Evolutionary conservation across 1,139 yeast genomes (phyloP).

Genomic region (Candida frijolesensis): DNA sequence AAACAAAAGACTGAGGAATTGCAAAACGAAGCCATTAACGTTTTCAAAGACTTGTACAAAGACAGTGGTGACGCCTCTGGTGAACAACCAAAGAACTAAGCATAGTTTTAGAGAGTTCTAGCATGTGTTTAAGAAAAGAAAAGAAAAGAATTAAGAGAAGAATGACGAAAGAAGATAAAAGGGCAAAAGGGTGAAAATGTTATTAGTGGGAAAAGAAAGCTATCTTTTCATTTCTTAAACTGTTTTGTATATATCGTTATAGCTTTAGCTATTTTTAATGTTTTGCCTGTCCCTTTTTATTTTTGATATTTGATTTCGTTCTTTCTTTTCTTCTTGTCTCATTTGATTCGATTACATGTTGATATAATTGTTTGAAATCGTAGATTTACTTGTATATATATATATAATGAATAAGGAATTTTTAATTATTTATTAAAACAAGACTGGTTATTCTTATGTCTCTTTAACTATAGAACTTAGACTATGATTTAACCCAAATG

Average conservation of each 20-base stretch:
- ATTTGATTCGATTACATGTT: neutral
- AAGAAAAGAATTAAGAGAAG: neutral
- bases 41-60: conserved; percentile 96
- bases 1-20: conserved; percentile 94
- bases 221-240: neutral
- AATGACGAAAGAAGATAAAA: neutral
- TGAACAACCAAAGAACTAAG: conserved; percentile 50
- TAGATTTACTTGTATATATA: conserved; percentile 2
- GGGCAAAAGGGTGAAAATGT: neutral
- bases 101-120: neutral
- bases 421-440: neutral
- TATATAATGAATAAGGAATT: neutral
- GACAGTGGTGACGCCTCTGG: conserved; percentile 30
- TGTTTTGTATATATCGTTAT: conserved; percentile 9
- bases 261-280: neutral
- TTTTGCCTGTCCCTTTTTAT: conserved; percentile 1
- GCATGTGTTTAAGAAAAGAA: neutral
- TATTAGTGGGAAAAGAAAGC: neutral
- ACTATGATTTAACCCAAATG: conserved; percentile 13
- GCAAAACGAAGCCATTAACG: conserved; percentile 88
- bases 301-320: neutral
- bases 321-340: neutral
- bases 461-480: conserved; percentile 10
- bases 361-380: neutral
- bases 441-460: neutral